Evolutionary conservation across 2,329 filamentous ascomycete species (phyloP), one percentile per base, ranked within the genome.

Genomic region (Ilyonectria robusta): DNA sequence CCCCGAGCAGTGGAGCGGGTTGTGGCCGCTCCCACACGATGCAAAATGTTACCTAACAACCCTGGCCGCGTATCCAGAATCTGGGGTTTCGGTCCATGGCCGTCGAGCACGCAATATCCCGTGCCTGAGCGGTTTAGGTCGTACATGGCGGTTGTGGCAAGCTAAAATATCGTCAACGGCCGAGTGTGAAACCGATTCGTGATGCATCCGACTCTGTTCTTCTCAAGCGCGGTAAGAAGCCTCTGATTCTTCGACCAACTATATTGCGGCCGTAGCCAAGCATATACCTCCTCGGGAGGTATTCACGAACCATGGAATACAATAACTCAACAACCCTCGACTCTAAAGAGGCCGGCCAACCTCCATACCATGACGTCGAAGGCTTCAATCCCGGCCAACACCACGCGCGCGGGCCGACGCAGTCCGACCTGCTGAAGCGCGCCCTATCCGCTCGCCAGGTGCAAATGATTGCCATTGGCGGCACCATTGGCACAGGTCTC

Each of bases 401-500:
- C 33, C 40, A 42, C 33, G 35, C 46, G 19, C 62, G 57, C 8
- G 64, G 67, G 48, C 73, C 73, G 46, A 70, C 74, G 42, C 74
- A 75, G 53, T 76, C 82, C 2, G 86, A 89, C 71, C 81, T 80
- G 59, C 81, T 91, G 11, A 82, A 83, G 21, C 86, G 89, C 6
- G 84, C 86, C 47, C 82, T 91, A 13, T 88, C 87, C 2, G 78
- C 87, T 17, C 85, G 89, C n/a, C 89, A 91, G 76, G 87, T 91
- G 11, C 89, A 91, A 79, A 91, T 92, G 88, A 90, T 92, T 67
- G 90, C 89, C 48, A 87, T 89, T 55, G 87, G 85, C 21, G 87
- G 87, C 40, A 89, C 86, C 1, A 89, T 89, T 53, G 87, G 87
- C 9, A 91, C 89, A 0, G 89, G 89, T 3, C 78, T 91, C 4